phyloP scores from a whole-genome alignment of 345 rosid genomes.

The Populus nigra region DNA sequence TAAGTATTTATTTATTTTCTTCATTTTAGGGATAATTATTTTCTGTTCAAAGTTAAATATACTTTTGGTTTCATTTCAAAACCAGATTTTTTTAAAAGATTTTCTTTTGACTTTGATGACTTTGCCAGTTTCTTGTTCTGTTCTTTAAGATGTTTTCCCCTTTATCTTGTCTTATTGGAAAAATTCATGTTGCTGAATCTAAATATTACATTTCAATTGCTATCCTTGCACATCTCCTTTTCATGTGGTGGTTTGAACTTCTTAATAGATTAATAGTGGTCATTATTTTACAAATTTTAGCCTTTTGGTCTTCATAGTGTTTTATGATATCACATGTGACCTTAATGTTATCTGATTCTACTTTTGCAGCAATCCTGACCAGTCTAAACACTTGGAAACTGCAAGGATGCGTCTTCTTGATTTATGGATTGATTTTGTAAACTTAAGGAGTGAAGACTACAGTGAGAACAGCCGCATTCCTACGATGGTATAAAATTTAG shows the following conservation, averaged over 20 bases:
- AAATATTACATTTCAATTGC: not conserved
- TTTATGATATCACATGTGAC: not conserved
- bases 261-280: not conserved
- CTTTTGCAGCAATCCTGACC: slow-evolving; percentile 81
- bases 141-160: too few relatives aligned
- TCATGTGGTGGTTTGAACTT: not conserved
- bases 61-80: too few relatives aligned
- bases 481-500: slow-evolving; percentile 47
- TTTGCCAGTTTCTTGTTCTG: too few relatives aligned
- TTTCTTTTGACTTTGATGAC: too few relatives aligned
- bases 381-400: slow-evolving; percentile 94
- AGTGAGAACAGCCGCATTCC: slow-evolving; percentile 85
- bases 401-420: slow-evolving; percentile 84
- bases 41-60: too few relatives aligned
- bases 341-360: not conserved
- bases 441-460: slow-evolving; percentile 87
- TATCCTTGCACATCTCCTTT: not conserved
- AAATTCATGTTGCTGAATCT: not conserved
- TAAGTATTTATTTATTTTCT: not conserved
- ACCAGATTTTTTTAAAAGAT: too few relatives aligned
- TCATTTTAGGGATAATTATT: too few relatives aligned
- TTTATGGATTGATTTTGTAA: slow-evolving; percentile 92
- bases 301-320: not conserved
- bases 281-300: not conserved
- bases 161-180: not conserved